Evolutionary conservation across 345 rosid genomes (phyloP).

Genomic region (Geranium rotundifolium): DNA sequence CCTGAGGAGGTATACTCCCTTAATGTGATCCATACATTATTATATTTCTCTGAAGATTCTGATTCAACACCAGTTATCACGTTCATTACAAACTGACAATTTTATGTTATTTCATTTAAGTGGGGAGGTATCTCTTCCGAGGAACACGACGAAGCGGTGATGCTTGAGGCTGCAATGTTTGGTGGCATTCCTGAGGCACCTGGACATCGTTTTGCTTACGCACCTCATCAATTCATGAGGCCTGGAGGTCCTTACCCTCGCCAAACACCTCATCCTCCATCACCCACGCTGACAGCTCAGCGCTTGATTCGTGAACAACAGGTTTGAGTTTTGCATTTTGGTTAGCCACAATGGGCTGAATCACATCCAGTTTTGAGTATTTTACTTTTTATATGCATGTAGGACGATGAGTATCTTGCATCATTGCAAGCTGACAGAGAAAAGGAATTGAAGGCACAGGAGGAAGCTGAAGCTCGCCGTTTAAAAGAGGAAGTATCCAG

Average conservation of each 20-base stretch:
- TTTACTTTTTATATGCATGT: conserved; percentile 12
- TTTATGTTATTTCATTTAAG: conserved; percentile 23
- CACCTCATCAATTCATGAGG: conserved; percentile 54
- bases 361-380: not conserved
- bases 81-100: not conserved
- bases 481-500: conserved; percentile 63
- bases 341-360: not conserved
- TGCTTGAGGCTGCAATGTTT: conserved; percentile 99
- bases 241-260: conserved; percentile 35
- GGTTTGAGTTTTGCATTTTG: conserved; percentile 28
- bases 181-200: conserved; percentile 89
- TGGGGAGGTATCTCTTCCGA: conserved; percentile 99
- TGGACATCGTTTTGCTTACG: conserved; percentile 44
- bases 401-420: conserved; percentile 97
- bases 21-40: not conserved
- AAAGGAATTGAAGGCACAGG: conserved; percentile 68
- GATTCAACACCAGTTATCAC: not conserved
- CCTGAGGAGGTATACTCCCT: conserved; percentile 53
- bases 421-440: conserved; percentile 95
- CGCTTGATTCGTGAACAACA: conserved; percentile 95
- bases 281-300: conserved; percentile 91
- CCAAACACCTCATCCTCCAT: conserved; percentile 60
- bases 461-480: conserved; percentile 78
- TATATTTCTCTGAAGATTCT: not conserved
- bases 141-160: conserved; percentile 99